A percentile compares a stretch with the other conserved stretches of the same genome.
Evolutionary conservation across 2,329 filamentous ascomycete species (phyloP).

Genomic region (Clarireedia paspali): DNA sequence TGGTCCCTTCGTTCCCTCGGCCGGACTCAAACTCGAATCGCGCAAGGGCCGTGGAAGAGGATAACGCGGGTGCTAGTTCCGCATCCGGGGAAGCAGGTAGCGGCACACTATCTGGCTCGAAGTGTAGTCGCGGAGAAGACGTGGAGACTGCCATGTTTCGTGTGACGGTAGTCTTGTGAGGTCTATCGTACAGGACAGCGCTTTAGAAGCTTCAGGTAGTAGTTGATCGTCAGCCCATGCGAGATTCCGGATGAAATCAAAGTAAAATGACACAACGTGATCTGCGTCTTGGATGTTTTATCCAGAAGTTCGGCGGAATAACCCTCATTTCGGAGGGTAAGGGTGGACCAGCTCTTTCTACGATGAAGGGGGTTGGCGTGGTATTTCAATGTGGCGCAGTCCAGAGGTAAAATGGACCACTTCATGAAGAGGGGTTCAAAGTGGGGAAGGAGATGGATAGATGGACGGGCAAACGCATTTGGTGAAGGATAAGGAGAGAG

Average conservation of each 20-base stretch:
- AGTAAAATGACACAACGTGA: not conserved
- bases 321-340: not conserved
- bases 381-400: slow-evolving; percentile 6
- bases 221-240: not conserved
- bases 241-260: not conserved
- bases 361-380: not conserved
- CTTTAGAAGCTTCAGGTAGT: not conserved
- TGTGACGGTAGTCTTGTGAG: not conserved
- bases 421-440: slow-evolving; percentile 5
- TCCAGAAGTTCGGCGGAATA: not conserved
- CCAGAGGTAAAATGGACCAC: not conserved
- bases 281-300: not conserved
- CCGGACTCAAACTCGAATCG: slow-evolving; percentile 82
- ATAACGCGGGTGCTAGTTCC: slow-evolving; percentile 33
- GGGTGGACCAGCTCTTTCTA: not conserved
- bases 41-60: slow-evolving; percentile 55
- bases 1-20: slow-evolving; percentile 74
- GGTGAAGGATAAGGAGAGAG: not conserved
- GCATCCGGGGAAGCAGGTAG: slow-evolving; percentile 21
- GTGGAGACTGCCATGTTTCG: slow-evolving; percentile 21
- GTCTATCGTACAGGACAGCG: not conserved
- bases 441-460: not conserved
- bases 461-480: no score
- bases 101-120: slow-evolving; percentile 21
- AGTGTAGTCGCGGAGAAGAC: slow-evolving; percentile 18